phyloP scores from a whole-genome alignment of 2,329 filamentous ascomycete genomes.

The Diaporthe caulivora region DNA sequence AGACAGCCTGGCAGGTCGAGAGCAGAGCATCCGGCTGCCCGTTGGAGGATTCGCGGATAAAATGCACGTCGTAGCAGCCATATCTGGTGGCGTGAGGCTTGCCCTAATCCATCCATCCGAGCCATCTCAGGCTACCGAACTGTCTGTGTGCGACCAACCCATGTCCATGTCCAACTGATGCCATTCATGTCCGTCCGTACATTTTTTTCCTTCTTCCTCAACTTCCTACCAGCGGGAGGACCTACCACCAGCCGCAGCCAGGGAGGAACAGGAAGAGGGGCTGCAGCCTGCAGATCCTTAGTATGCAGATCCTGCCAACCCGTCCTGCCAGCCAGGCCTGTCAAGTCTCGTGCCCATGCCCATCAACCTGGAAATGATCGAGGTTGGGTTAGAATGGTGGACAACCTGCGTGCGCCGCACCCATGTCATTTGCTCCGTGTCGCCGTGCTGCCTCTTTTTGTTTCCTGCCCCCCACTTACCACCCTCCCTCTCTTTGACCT shows the following conservation, averaged over 20 bases:
- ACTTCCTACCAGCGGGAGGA: too few relatives aligned
- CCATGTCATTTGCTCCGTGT: slow-evolving; percentile 6
- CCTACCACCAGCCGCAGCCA: background rate
- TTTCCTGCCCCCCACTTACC: background rate
- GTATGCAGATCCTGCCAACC: slow-evolving; percentile 17
- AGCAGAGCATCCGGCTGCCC: background rate
- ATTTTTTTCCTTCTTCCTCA: too few relatives aligned
- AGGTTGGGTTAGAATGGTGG: background rate
- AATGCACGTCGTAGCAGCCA: background rate
- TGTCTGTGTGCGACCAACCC: slow-evolving; percentile 5
- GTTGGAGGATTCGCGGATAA: background rate
- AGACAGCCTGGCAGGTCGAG: background rate
- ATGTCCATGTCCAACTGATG: slow-evolving; percentile 6
- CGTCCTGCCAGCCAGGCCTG: background rate
- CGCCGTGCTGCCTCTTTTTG: background rate
- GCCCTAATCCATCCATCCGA: background rate
- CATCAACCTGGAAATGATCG: background rate
- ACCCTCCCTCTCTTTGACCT: background rate
- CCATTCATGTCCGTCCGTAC: slow-evolving; percentile 1
- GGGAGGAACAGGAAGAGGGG: slow-evolving; percentile 4
- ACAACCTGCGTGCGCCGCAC: background rate
- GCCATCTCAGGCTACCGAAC: background rate
- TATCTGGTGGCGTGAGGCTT: slow-evolving; percentile 8
- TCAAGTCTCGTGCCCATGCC: slow-evolving; percentile 5
- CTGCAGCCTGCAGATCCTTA: slow-evolving; percentile 18